Base-by-base conservation (phyloP, 176 grass and related monocot genomes). In the Rhynchospora pubera region DNA sequence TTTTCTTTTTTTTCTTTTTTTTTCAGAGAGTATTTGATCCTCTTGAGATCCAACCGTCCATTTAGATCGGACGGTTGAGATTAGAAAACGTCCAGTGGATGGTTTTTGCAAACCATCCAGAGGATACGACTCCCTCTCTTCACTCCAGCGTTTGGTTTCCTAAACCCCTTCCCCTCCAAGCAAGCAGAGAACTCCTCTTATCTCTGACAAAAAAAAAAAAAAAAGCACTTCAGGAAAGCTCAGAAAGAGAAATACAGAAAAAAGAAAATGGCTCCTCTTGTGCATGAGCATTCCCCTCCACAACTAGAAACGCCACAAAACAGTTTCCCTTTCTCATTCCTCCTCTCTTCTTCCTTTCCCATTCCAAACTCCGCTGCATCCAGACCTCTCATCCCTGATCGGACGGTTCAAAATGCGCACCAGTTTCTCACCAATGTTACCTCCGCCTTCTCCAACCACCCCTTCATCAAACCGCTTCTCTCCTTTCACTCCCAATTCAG, bases 401-500 rank as follows among this genome's bases (percentile, higher is more conserved):
- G 48, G 3, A 57, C 84, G 71, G 59, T 65, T 57, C 61, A 32
- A 9, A 79, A 69, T 80, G 72, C 63, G 6, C 80, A 62, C 5
- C 51, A 61, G 76, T 85, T 90, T 75, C 65, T 97, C 65, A 88
- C 88, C 28, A 88, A 87, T 67, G 62, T 94, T 39, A 70, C 91
- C 7, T 13, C 91, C 56, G 82, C 91, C 22, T 84, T 88, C 44
- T 89, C 88, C 60, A 79, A 88, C 60, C 85, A 91, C 85, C 92
- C 90, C 28, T 80, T 94, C 79, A 64, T 94, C 55, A 91, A 75
- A 84, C 88, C 90, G 53, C 74, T 97, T 39, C 65, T 97, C 63
- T 83, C 78, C 15, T 57, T 88, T 59, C 92, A 87, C 48, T 81
- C 85, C 56, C 75, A 93, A 44, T 80, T 97, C 90, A 83, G 87